Conservation (phyloP, 2,329 filamentous ascomycete species). For the Paraphaeosphaeria sporulosa region DNA sequence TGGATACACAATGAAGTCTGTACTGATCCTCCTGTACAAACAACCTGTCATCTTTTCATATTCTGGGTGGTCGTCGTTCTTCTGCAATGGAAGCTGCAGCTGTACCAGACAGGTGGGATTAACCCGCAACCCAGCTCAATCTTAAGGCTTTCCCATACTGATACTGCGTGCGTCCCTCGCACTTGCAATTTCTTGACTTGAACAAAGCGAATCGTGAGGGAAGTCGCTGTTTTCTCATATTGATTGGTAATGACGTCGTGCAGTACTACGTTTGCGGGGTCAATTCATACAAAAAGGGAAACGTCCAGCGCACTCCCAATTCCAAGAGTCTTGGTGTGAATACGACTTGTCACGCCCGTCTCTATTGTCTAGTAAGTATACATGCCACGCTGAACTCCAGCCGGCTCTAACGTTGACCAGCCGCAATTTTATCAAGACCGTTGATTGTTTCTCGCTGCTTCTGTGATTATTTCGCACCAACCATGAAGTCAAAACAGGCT, state of each 20-base stretch:
- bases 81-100: too few species aligned
- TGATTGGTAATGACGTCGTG: conserved; percentile 6
- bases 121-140: not conserved
- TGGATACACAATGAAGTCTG: too few species aligned
- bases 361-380: not conserved
- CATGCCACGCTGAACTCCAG: too few species aligned
- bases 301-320: not conserved
- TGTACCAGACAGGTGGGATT: too few species aligned
- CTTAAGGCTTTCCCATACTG: not conserved
- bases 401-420: too few species aligned
- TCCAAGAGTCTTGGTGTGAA: conserved; percentile 8
- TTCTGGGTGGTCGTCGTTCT: not conserved
- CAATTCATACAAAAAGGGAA: not conserved
- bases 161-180: too few species aligned
- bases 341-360: not conserved
- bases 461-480: not conserved
- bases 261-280: conserved; percentile 6
- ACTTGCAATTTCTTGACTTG: not conserved
- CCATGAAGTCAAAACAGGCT: not conserved
- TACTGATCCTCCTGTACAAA: too few species aligned
- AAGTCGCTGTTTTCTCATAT: not conserved
- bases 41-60: too few species aligned
- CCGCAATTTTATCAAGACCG: too few species aligned
- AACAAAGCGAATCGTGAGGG: not conserved
- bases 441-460: too few species aligned